Evolutionary conservation across 2,329 filamentous ascomycete genomes (phyloP).

Genomic region (Cladophialophora psammophila): DNA sequence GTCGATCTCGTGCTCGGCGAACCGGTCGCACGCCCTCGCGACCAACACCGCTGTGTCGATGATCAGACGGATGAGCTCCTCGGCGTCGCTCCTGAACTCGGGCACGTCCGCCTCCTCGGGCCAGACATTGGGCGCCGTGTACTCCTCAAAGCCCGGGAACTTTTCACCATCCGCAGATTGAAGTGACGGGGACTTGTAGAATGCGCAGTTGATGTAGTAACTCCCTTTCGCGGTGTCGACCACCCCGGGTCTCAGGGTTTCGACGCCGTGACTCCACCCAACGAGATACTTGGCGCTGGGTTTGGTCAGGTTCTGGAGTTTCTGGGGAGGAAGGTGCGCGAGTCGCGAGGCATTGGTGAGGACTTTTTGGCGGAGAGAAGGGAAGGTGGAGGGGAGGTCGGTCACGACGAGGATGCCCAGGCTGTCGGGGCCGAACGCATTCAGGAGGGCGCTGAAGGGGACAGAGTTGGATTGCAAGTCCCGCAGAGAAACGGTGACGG

Average conservation of each 20-base stretch:
- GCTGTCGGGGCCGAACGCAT: slow-evolving; percentile 89
- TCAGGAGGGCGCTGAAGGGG: slow-evolving; percentile 53
- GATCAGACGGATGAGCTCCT: slow-evolving; percentile 79
- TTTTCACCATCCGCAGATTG: slow-evolving; percentile 43
- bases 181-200: slow-evolving; percentile 53
- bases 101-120: slow-evolving; percentile 69
- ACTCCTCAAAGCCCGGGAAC: slow-evolving; percentile 74
- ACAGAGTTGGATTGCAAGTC: slow-evolving; percentile 43
- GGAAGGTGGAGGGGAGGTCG: slow-evolving; percentile 77
- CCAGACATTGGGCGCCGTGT: slow-evolving; percentile 91
- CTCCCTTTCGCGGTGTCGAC: slow-evolving; percentile 70
- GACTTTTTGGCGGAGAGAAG: slow-evolving; percentile 72
- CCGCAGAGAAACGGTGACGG: slow-evolving; percentile 37
- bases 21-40: slow-evolving; percentile 86
- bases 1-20: slow-evolving; percentile 78
- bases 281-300: slow-evolving; percentile 65
- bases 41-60: slow-evolving; percentile 91
- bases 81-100: slow-evolving; percentile 75
- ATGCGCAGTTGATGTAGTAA: slow-evolving; percentile 69
- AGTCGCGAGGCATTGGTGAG: slow-evolving; percentile 90
- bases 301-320: slow-evolving; percentile 64
- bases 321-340: slow-evolving; percentile 74
- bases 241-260: slow-evolving; percentile 66
- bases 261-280: slow-evolving; percentile 70
- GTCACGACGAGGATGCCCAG: slow-evolving; percentile 94